These are phyloP conservation scores for Anisodus tanguticus DNA, from an alignment of 257 asterid species.

Conservation along the genomic window DNA sequence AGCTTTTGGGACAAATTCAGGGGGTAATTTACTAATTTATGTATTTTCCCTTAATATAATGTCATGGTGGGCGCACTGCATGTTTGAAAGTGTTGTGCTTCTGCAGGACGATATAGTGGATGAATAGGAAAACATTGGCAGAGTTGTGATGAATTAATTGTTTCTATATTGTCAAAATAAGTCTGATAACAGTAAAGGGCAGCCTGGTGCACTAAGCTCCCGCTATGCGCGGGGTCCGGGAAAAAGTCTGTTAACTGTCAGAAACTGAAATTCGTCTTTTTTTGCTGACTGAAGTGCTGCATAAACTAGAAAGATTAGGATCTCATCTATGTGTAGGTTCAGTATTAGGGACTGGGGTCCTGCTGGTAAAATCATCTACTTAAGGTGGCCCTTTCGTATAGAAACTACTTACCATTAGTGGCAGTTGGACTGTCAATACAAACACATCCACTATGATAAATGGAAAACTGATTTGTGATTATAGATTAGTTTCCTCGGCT, in stretches of 20 bases:
- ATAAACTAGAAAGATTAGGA: constrained; percentile 9
- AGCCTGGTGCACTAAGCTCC: too few relatives aligned
- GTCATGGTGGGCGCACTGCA: neutral
- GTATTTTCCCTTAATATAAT: neutral
- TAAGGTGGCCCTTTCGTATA: neutral
- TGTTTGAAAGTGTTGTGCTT: neutral
- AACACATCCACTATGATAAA: constrained; percentile 8
- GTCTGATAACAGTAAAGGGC: neutral
- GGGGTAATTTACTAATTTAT: constrained; percentile 2
- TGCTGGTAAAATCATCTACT: neutral
- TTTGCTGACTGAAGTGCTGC: constrained; percentile 5
- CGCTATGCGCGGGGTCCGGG: too few relatives aligned
- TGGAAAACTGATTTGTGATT: neutral
- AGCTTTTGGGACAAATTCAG: neutral
- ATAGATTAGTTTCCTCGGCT: neutral
- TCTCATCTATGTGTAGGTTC: constrained; percentile 21
- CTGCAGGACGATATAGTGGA: neutral
- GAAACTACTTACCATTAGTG: neutral
- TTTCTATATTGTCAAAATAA: neutral
- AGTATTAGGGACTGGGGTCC: neutral
- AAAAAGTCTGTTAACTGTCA: neutral
- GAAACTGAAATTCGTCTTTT: neutral
- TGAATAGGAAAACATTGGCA: constrained; percentile 21
- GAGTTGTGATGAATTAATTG: neutral
- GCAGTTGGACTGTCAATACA: neutral